Evolutionary conservation across 2,329 filamentous ascomycete species (phyloP), one percentile per base, ranked within the genome.

Genomic region (Microcyclospora pomicola): DNA sequence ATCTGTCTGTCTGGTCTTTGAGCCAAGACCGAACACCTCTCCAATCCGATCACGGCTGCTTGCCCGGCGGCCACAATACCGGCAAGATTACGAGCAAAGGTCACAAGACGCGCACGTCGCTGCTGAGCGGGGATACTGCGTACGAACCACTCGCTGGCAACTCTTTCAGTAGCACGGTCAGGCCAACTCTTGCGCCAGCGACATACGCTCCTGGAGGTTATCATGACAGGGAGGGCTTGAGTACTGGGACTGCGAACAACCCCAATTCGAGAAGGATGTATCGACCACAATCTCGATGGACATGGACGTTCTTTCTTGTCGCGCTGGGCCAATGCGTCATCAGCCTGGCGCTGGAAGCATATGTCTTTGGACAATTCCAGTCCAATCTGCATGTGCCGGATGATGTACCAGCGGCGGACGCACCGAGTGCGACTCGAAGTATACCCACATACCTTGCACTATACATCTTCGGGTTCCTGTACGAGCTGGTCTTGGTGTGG

Each of bases 391-490:
- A 58, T 10, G 34, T 27, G 13, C 53, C 34, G 29, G 34, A 31
- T 15, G 15, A 13, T 7, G 15, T 15, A 14, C 29, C 42, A 6
- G 19, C 19, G 19, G 43, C 37, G 9, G 42, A 45, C 27, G 35
- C 40, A 12, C 40, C 58, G 35, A 64, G 58, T 34, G 63, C 67
- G 35, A 63, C 67, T 35, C 67, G 64, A 59, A 75, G 87, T 1
- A 94, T 98, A 46, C 88, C 91, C 16, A 96, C 88, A 29, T 96
- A 95, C 63, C 71, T 98, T 41, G 85, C 88, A 15, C 75, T 98
- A 34, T 94, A 96, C 68, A 94, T 95, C 59, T 95, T 98, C 60
- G 91, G 85, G 43, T 96, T 93, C 64, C 62, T 98, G 41, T 98
- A 96, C 64, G 79, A 94, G 56, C 66, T 96, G 27, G 66, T 92